Evolutionary conservation across 805 yeast species (phyloP).

Genomic region (Saturnispora diversa): DNA sequence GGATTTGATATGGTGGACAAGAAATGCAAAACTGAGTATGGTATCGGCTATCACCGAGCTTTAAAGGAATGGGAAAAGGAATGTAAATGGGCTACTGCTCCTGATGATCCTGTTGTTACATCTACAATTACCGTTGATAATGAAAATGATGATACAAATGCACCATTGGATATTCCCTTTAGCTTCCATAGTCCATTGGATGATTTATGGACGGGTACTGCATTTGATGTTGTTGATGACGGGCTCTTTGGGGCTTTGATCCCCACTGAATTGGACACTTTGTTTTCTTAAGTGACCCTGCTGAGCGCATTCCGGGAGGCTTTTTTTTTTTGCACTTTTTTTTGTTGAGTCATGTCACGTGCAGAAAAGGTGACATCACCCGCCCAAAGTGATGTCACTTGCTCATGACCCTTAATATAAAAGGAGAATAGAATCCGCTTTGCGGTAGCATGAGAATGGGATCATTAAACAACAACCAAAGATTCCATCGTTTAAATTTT

Average conservation of each 20-base stretch:
- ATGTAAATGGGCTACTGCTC: neutral
- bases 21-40: constrained; percentile 4
- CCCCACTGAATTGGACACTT: constrained; percentile 3
- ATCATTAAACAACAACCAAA: neutral
- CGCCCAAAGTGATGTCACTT: constrained; percentile 1
- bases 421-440: neutral
- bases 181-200: constrained; percentile 1
- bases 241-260: constrained; percentile 2
- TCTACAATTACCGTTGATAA: too few relatives aligned
- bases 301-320: constrained; percentile 1
- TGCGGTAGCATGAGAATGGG: too few relatives aligned
- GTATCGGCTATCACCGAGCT: constrained; percentile 8
- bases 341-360: constrained; percentile 2
- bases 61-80: constrained; percentile 4
- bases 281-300: neutral
- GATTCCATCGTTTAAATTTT: constrained; percentile 10
- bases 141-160: neutral
- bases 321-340: too few relatives aligned
- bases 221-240: constrained; percentile 3
- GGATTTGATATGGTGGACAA: constrained; percentile 2
- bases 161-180: neutral
- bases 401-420: neutral
- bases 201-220: constrained; percentile 3
- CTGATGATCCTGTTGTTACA: neutral
- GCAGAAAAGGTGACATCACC: constrained; percentile 6